phyloP scores from a whole-genome alignment of 768 basidiomycete species.

The Amanita jacksonii region DNA sequence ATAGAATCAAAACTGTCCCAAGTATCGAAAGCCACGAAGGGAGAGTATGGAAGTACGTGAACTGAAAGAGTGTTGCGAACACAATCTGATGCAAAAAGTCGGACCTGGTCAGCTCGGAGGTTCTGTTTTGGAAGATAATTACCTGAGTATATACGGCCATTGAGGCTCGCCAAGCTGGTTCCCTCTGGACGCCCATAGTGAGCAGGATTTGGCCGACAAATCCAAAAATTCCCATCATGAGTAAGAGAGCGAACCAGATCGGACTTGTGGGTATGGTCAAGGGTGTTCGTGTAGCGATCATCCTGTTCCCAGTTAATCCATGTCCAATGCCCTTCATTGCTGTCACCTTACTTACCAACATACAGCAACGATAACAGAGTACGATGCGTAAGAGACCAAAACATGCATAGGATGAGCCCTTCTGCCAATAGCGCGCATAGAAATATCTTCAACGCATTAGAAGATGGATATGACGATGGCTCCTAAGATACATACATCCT shows the following conservation, averaged over 20 bases:
- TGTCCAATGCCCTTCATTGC: no score
- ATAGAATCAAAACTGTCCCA: not conserved
- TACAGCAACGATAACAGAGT: constrained; percentile 35
- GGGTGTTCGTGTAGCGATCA: constrained; percentile 29
- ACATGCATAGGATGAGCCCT: constrained; percentile 70
- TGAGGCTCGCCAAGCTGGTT: constrained; percentile 51
- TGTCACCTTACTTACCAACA: constrained; percentile 20
- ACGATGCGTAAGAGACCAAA: constrained; percentile 54
- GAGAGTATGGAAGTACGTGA: not conserved
- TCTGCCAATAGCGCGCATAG: constrained; percentile 58
- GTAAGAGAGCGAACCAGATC: constrained; percentile 36
- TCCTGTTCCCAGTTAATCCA: constrained; percentile 21
- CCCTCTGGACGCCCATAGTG: constrained; percentile 46
- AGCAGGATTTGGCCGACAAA: constrained; percentile 38
- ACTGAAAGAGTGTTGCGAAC: not conserved
- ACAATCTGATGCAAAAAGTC: no score
- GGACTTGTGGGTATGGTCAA: constrained; percentile 35
- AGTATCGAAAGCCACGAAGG: not conserved
- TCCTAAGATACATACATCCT: constrained; percentile 55
- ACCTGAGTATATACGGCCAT: constrained; percentile 43
- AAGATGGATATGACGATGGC: not conserved
- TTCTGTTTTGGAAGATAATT: no score
- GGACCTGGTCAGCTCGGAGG: no score
- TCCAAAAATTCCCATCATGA: constrained; percentile 45
- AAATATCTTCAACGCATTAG: constrained; percentile 20